Percentiles rank a stretch among this genome's conserved stretches.
Conservation (phyloP, 2,329 filamentous ascomycete species). For the Thielaviopsis populi region DNA sequence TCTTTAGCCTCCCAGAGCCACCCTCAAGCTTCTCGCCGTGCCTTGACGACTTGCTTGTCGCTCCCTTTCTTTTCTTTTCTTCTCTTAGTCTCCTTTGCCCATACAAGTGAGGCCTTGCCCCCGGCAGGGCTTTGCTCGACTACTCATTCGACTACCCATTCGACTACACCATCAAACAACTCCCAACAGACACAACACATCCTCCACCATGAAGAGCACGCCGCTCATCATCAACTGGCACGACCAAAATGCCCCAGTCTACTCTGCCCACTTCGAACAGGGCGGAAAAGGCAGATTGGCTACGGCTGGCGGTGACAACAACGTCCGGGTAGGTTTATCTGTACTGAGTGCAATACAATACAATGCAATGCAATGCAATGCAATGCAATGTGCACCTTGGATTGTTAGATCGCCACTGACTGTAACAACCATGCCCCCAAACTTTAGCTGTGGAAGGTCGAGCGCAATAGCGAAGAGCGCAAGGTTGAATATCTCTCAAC, state of each 20-base stretch:
- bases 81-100: neutral
- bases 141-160: slow-evolving; percentile 16
- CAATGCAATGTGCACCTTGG: no score
- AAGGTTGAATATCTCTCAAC: slow-evolving; percentile 88
- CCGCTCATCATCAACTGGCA: slow-evolving; percentile 98
- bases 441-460: slow-evolving; percentile 67
- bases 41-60: neutral
- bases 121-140: slow-evolving; percentile 14
- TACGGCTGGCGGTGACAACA: slow-evolving; percentile 90
- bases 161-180: no score
- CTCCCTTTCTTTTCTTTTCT: neutral
- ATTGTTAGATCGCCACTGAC: neutral
- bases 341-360: neutral
- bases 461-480: slow-evolving; percentile 67
- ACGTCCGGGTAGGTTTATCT: slow-evolving; percentile 58
- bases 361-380: no score
- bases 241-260: slow-evolving; percentile 90
- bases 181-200: neutral
- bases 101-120: slow-evolving; percentile 12
- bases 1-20: neutral
- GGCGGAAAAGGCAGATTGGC: slow-evolving; percentile 81
- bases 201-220: slow-evolving; percentile 72
- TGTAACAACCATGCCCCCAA: neutral
- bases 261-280: slow-evolving; percentile 92
- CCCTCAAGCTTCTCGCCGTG: neutral